Evolutionary conservation across 495 filamentous ascomycete genomes (phyloP).

Genomic region (Aspergillus saccharolyticus): DNA sequence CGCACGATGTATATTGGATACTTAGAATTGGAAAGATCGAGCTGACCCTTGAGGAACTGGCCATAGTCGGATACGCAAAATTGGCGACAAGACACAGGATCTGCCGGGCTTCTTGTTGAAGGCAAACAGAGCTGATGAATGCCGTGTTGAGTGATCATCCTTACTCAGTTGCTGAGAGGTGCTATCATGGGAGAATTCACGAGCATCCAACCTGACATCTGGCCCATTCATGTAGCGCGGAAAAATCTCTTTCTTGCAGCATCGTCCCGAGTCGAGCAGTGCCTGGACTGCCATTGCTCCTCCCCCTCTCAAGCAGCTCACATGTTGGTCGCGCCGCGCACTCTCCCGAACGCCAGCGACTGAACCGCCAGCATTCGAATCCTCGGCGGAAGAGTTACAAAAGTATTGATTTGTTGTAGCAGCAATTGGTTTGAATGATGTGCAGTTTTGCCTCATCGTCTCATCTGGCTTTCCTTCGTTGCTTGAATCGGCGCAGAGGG

Average conservation of each 20-base stretch:
- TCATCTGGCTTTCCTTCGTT: neutral
- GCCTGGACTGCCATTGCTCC: neutral
- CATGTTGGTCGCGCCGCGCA: neutral
- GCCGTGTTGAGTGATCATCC: neutral
- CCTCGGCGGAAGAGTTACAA: neutral
- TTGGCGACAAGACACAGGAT: neutral
- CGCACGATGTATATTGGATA: slow-evolving; percentile 25
- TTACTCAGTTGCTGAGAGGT: neutral
- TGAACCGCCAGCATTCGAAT: neutral
- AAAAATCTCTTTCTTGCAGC: neutral
- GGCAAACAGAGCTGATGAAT: neutral
- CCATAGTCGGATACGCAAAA: neutral
- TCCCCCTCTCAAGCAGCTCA: neutral
- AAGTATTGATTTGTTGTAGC: too few relatives aligned
- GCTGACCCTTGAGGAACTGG: slow-evolving; percentile 10
- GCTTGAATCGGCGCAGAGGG: neutral
- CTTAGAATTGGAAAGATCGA: slow-evolving; percentile 19
- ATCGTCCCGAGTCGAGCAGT: neutral
- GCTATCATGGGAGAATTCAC: neutral
- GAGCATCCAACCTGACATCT: neutral
- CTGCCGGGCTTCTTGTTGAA: neutral
- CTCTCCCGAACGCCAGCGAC: neutral
- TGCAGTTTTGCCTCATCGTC: neutral
- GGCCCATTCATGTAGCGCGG: neutral
- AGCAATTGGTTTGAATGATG: neutral